Percentiles rank a stretch among this genome's conserved stretches.
phyloP scores from a whole-genome alignment of 306 rosid species.

The Cotoneaster glaucophyllus region DNA sequence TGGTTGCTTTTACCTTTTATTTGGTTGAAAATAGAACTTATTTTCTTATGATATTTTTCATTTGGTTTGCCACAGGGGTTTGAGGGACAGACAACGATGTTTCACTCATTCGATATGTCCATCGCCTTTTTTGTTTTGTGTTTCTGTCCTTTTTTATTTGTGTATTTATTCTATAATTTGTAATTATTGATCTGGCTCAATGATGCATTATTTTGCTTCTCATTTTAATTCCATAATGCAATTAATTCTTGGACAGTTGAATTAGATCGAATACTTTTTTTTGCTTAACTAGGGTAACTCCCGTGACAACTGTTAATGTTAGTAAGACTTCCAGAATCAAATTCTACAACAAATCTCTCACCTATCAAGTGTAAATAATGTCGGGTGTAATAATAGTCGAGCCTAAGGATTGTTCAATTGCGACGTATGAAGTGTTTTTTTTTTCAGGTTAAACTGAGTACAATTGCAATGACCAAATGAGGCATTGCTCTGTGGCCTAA shows the following conservation, averaged over 20 bases:
- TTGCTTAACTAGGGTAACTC: neutral
- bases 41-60: neutral
- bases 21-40: neutral
- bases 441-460: neutral
- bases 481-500: neutral
- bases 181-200: neutral
- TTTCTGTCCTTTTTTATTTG: neutral
- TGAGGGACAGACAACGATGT: neutral
- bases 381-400: neutral
- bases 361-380: too few relatives aligned
- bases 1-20: neutral
- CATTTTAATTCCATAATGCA: neutral
- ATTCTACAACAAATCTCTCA: too few relatives aligned
- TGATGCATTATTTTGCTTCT: neutral
- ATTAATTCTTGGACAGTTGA: neutral
- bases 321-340: neutral
- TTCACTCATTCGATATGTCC: neutral
- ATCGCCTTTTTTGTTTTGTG: neutral
- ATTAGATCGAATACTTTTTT: neutral
- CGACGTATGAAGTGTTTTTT: too few relatives aligned
- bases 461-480: neutral
- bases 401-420: neutral
- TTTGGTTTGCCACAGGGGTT: slow-evolving; percentile 13
- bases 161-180: neutral
- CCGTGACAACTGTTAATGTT: too few relatives aligned